phyloP scores from a whole-genome alignment of 441 rosid genomes.

The Cnidoscolus chayamansa region DNA sequence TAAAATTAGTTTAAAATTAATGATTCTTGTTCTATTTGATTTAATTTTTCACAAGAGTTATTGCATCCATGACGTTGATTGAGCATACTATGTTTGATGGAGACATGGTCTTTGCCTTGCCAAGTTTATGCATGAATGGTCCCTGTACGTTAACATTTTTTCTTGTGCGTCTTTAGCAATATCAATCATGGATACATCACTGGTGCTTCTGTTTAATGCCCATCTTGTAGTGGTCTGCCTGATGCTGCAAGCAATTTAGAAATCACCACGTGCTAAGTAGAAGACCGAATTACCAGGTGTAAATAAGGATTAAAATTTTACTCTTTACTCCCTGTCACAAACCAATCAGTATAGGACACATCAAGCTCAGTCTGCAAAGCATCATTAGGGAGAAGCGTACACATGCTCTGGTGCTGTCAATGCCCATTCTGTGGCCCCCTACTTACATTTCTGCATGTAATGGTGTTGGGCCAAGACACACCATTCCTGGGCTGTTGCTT shows the following conservation, averaged over 20 bases:
- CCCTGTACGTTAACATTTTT: neutral
- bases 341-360: slow-evolving; percentile 29
- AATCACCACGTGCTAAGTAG: neutral
- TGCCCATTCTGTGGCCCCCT: slow-evolving; percentile 16
- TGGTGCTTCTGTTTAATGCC: neutral
- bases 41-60: neutral
- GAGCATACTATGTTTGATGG: slow-evolving; percentile 4
- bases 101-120: neutral
- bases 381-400: slow-evolving; percentile 11
- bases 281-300: neutral
- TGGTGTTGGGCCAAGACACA: too few relatives aligned
- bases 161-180: neutral
- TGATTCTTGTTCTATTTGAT: neutral
- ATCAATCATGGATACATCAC: neutral
- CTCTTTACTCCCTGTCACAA: neutral
- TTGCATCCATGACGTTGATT: slow-evolving; percentile 9
- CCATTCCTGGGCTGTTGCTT: too few relatives aligned
- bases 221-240: neutral
- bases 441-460: too few relatives aligned
- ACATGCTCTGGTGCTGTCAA: slow-evolving; percentile 10
- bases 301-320: slow-evolving; percentile 5
- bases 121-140: neutral
- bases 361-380: slow-evolving; percentile 25
- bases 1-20: neutral
- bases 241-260: neutral